Percentiles rank a stretch among this genome's conserved stretches.
Evolutionary conservation across 768 basidiomycete genomes (phyloP).

Genomic region (Amanita exitialis): DNA sequence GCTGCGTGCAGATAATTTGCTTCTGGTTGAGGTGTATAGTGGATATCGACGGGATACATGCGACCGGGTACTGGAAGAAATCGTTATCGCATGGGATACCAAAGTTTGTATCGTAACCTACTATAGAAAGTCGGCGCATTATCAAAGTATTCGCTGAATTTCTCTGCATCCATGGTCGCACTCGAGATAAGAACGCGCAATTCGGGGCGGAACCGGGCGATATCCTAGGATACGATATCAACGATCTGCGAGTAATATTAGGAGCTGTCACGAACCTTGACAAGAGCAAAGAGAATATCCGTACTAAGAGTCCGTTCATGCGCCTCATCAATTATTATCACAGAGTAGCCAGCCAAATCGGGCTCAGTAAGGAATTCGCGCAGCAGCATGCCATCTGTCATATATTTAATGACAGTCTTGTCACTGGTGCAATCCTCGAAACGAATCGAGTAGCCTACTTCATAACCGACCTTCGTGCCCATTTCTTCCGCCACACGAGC

Average conservation of each 20-base stretch:
- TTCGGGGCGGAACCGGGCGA: constrained; percentile 92
- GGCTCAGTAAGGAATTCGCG: constrained; percentile 98
- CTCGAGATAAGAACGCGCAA: constrained; percentile 88
- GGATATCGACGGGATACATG: constrained; percentile 95
- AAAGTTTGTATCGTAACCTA: constrained; percentile 23
- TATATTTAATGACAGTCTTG: constrained; percentile 97
- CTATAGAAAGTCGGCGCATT: constrained; percentile 92
- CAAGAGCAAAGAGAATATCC: constrained; percentile 95
- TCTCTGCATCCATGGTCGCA: constrained; percentile 96
- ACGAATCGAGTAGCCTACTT: constrained; percentile 99
- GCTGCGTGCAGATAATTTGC: constrained; percentile 98
- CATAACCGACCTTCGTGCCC: constrained; percentile 93
- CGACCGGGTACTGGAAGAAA: constrained; percentile 79
- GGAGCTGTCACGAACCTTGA: constrained; percentile 68
- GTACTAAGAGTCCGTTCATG: constrained; percentile 97
- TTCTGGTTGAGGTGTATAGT: constrained; percentile 98
- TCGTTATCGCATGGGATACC: background rate
- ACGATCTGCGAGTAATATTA: constrained; percentile 15
- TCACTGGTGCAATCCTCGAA: constrained; percentile 99
- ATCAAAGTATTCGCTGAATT: constrained; percentile 97
- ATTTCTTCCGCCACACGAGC: constrained; percentile 99
- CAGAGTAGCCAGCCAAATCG: constrained; percentile 89
- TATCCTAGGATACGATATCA: constrained; percentile 53
- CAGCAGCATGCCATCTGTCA: constrained; percentile 99
- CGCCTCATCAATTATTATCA: constrained; percentile 96